Percentiles rank a stretch among this genome's conserved stretches.
These are phyloP conservation scores for Aspergillus calidoustus DNA, from an alignment of 2,329 filamentous ascomycete species.

Conservation along the genomic window DNA sequence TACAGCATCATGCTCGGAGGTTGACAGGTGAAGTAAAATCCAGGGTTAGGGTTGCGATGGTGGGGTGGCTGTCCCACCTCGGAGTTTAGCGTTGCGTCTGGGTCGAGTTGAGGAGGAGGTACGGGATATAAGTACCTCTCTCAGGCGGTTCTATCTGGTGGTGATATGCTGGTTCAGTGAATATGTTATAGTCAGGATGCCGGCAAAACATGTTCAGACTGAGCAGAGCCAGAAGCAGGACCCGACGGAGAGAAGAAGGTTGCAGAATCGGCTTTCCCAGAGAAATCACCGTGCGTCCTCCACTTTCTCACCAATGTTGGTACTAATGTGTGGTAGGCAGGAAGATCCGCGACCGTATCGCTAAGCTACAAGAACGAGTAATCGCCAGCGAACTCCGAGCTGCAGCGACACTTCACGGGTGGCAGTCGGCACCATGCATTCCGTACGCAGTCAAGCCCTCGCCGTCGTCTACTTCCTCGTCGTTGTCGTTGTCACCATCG, in stretches of 20 bases:
- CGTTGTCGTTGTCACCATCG: neutral
- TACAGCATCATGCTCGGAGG: constrained; percentile 4
- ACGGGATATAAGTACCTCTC: constrained; percentile 23
- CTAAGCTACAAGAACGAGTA: constrained; percentile 41
- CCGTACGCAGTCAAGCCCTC: constrained; percentile 21
- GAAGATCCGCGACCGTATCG: constrained; percentile 41
- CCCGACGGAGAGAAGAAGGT: constrained; percentile 34
- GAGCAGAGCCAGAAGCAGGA: constrained; percentile 29
- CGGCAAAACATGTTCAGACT: neutral
- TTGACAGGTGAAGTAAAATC: constrained; percentile 1
- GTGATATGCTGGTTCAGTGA: constrained; percentile 33
- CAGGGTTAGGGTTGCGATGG: neutral
- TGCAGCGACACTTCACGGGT: constrained; percentile 33
- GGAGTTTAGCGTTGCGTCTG: neutral
- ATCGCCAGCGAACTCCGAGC: constrained; percentile 40
- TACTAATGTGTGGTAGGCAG: constrained; percentile 28
- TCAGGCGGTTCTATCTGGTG: constrained; percentile 39
- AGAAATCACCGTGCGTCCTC: constrained; percentile 35
- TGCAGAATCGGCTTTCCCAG: constrained; percentile 40
- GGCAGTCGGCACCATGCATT: constrained; percentile 26
- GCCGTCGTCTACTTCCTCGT: constrained; percentile 15
- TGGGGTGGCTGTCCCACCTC: neutral
- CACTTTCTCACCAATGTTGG: neutral
- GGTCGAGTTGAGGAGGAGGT: neutral
- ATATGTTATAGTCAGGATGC: constrained; percentile 9